Base-by-base conservation (phyloP, 495 filamentous ascomycete genomes). In the Hypoxylon cercidicola region DNA sequence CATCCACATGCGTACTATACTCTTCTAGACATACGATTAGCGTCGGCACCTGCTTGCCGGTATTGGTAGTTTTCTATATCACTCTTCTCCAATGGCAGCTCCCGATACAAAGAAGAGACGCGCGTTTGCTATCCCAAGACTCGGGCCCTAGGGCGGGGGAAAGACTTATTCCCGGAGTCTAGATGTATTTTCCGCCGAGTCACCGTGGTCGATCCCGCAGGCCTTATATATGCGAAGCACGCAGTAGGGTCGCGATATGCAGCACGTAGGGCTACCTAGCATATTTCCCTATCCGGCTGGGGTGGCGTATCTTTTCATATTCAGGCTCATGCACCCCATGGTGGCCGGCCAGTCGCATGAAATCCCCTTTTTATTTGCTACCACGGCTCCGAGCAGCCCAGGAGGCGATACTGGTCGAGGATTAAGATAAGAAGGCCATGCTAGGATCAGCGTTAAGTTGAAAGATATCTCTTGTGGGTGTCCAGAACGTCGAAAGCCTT, bases 251-350 rank as follows among this genome's bases (percentile, higher is more conserved):
- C 60, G 25, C 55, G n/a, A 51, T 62, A 68, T 66, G 62, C 62
- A 62, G 51, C 32, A 41, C 65, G 49, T 68, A 68, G 65, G 65
- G 65, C 60, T 68, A 63, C 41, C 65, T 56, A 60, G 25, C 50
- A 21, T 56, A 15, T 56, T 68, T 60, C 60, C 65, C 19, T 47
- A 63, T 64, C 40, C 37, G 55, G 60, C 47, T 64, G 64, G 54
- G 54, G 19, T 41, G 30, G 46, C 49, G 6, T 43, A 9, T 35
- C 44, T 50, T 46, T 30, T 35, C 39, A 60, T 49, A 59, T 32
- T 57, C 47, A 30, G 54, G 43, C 50, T 47, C 59, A 55, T 55
- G 49, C 54, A 57, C 19, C 49, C 35, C 34, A 43, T 51, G 35
- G 51, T 49, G 20, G 25, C 19, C 45, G 57, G 39, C 60, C 49